phyloP scores from a whole-genome alignment of 352 stramenopile species.

The Phytophthora syringae region DNA sequence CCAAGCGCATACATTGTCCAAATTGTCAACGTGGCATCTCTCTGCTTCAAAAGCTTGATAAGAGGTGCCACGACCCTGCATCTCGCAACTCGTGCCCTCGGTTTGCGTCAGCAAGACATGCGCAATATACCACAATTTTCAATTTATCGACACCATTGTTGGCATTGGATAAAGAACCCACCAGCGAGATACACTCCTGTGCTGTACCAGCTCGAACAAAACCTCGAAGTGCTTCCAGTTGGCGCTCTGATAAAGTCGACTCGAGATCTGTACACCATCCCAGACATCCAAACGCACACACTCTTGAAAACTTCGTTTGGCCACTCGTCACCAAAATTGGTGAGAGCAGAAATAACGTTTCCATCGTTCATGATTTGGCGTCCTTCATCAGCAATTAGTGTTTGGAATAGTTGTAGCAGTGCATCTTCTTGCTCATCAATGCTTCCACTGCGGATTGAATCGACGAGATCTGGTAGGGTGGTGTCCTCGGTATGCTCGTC shows the following conservation, averaged over 20 bases:
- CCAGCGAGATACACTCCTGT: neutral
- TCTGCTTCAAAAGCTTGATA: neutral
- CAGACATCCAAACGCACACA: slow-evolving; percentile 11
- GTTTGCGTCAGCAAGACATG: neutral
- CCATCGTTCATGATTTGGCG: slow-evolving; percentile 1
- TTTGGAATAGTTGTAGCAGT: slow-evolving; percentile 1
- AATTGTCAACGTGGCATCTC: neutral
- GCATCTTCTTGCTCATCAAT: slow-evolving; percentile 3
- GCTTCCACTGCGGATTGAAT: neutral
- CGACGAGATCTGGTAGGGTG: slow-evolving; percentile 1
- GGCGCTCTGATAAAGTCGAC: neutral
- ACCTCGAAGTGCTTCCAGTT: slow-evolving; percentile 7
- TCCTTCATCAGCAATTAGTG: neutral
- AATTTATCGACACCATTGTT: too few species aligned
- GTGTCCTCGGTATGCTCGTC: neutral
- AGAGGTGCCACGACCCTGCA: slow-evolving; percentile 3
- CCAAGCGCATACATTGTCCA: slow-evolving; percentile 11
- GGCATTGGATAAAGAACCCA: too few species aligned
- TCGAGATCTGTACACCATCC: neutral
- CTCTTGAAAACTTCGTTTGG: neutral
- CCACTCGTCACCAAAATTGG: slow-evolving; percentile 4
- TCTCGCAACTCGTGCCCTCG: neutral
- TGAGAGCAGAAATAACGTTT: slow-evolving; percentile 1
- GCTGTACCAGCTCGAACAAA: slow-evolving; percentile 1
- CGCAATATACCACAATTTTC: neutral